Base-by-base conservation (phyloP, 192 early-diverging fungal species). In the Spinellus fusiger region DNA sequence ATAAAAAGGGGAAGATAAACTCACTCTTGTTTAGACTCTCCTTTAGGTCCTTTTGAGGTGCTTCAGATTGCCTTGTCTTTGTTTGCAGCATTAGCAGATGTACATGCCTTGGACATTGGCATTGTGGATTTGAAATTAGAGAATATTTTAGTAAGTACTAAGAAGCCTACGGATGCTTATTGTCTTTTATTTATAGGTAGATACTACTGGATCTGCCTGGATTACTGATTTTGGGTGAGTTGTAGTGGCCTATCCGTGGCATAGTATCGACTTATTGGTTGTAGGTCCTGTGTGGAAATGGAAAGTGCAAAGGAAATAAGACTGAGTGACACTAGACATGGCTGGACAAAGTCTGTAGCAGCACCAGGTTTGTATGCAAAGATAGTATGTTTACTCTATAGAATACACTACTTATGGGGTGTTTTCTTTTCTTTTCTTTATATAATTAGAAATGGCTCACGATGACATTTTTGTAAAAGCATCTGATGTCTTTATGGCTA, bases 61-160 rank as follows among this genome's bases (percentile, higher is more conserved):
- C 13, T 66, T 5, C 33, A 51, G 2, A 46, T 56, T 26, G 50
- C 50, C 13, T 53, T 66, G 6, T 60, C 35, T n/a, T 18, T 66
- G 31, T 66, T 66, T 26, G 12, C 65, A 4, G 65, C 65, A 13
- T 44, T 66, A 9, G 47, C 4, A n/a, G 65, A 66, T 18, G 49
- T 37, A 5, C 65, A 66, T 38, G 4, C 1, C 5, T 9, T 54
- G 3, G 28, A 52, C 22, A 66, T 66, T 18, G 65, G 65, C 1
- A 47, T 66, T 32, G 56, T 66, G 7, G 65, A 66, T 20, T 32
- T 66, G 1, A 66, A 66, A 29, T 27, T 66, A 12, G 65, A 66
- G 12, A 66, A 66, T 29, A 59, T 60, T 8, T 16, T 66, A 23
- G 64, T 59, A 27, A 59, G 62, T 64, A 18, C 22, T 34, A 2